Conservation (phyloP, 495 filamentous ascomycete species). For the Pyrenopolyporus hunteri region DNA sequence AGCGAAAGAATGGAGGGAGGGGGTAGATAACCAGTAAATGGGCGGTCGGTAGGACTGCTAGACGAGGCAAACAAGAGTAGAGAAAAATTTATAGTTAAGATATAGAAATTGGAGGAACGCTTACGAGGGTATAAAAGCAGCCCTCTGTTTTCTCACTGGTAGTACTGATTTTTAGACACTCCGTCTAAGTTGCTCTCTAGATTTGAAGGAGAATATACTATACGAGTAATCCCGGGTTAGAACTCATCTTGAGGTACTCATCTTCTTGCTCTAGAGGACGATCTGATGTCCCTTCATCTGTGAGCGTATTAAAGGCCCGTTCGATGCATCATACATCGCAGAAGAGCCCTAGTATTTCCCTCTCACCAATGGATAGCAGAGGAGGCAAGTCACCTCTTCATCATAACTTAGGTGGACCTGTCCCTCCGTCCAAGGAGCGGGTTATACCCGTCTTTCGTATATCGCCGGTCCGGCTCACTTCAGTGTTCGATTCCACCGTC, state of each 20-base stretch:
- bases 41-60: not conserved
- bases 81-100: no score
- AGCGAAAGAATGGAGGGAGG: slow-evolving; percentile 27
- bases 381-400: not conserved
- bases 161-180: not conserved
- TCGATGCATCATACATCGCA: not conserved
- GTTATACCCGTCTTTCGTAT: not conserved
- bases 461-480: not conserved
- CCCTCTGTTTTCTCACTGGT: not conserved
- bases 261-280: not conserved
- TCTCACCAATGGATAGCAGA: not conserved
- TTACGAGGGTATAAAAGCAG: no score
- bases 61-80: no score
- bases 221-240: not conserved
- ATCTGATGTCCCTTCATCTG: not conserved
- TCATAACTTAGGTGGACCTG: not conserved
- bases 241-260: not conserved
- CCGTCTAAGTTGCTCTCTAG: not conserved
- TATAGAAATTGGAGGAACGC: no score
- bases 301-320: no score
- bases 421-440: not conserved
- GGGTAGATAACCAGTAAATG: slow-evolving; percentile 5
- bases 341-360: not conserved
- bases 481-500: not conserved
- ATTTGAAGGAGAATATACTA: not conserved